Percentiles rank a stretch among this genome's conserved stretches.
Conservation (phyloP, 1,139 yeast genomes). For the Oligophagozyma castellii region DNA sequence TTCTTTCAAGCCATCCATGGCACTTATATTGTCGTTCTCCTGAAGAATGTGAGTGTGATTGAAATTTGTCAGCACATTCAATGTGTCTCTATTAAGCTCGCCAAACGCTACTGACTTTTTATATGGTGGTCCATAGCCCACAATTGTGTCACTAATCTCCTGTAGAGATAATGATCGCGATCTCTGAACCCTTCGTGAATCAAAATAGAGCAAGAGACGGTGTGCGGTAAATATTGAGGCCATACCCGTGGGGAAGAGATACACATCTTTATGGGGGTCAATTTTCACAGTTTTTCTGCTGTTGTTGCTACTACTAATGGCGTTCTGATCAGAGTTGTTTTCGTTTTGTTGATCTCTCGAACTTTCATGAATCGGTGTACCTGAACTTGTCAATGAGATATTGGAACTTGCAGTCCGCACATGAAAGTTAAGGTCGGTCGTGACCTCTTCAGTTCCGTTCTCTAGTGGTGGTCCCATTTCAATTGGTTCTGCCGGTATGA, state of each 20-base stretch:
- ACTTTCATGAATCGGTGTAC: neutral
- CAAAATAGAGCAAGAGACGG: slow-evolving; percentile 38
- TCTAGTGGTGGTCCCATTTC: neutral
- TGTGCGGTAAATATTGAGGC: slow-evolving; percentile 80
- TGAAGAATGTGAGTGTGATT: slow-evolving; percentile 85
- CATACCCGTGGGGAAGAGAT: slow-evolving; percentile 85
- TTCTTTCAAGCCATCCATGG: slow-evolving; percentile 45
- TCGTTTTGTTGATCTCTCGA: neutral
- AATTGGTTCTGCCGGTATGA: neutral
- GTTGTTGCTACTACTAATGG: no score
- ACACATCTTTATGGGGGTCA: slow-evolving; percentile 42
- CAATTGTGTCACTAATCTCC: neutral
- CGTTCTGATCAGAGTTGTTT: no score
- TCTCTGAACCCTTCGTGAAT: slow-evolving; percentile 19
- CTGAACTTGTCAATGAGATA: no score
- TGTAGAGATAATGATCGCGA: slow-evolving; percentile 8
- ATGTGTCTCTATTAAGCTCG: slow-evolving; percentile 87
- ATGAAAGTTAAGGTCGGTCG: no score
- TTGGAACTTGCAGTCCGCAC: no score
- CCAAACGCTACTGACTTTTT: slow-evolving; percentile 83
- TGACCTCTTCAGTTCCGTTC: neutral
- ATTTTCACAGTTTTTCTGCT: no score
- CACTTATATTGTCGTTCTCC: slow-evolving; percentile 27
- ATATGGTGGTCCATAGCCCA: slow-evolving; percentile 24
- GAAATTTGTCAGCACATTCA: slow-evolving; percentile 72